Conservation (phyloP, 371 early-diverging fungal genomes). For the Rhizopus stolonifer region DNA sequence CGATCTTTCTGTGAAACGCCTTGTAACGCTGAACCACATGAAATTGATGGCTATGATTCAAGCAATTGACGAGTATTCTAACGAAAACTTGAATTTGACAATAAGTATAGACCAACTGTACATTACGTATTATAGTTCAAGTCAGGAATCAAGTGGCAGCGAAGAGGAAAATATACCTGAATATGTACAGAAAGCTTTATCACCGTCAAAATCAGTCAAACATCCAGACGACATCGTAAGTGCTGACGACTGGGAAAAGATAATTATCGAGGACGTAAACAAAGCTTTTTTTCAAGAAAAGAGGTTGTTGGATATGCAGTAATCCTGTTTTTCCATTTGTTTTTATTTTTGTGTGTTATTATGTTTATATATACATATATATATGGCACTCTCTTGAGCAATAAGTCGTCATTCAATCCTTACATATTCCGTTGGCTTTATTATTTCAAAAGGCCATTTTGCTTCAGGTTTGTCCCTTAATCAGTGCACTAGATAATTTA, state of each 20-base stretch:
- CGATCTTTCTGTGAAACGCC: neutral
- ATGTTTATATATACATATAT: too few relatives aligned
- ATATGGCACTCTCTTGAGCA: too few relatives aligned
- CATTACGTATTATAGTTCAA: conserved; percentile 2
- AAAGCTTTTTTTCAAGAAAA: conserved; percentile 2
- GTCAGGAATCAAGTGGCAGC: conserved; percentile 1
- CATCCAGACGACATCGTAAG: neutral
- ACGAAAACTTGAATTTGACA: neutral
- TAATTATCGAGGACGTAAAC: neutral
- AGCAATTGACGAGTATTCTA: conserved; percentile 4
- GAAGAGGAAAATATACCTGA: neutral
- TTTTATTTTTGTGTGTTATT: too few relatives aligned
- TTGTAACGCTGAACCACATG: conserved; percentile 5
- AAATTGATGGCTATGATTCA: conserved; percentile 1
- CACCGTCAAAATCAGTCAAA: neutral
- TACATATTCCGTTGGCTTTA: too few relatives aligned
- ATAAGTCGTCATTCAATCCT: too few relatives aligned
- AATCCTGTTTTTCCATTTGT: too few relatives aligned
- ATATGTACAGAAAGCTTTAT: conserved; percentile 1
- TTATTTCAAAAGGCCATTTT: too few relatives aligned
- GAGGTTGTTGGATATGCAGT: too few relatives aligned
- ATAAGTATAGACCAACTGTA: neutral
- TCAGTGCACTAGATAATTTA: too few relatives aligned
- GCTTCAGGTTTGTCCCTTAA: too few relatives aligned
- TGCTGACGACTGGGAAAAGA: neutral